phyloP scores from a whole-genome alignment of 371 early-diverging fungal species.

The Mortierella sp. region DNA sequence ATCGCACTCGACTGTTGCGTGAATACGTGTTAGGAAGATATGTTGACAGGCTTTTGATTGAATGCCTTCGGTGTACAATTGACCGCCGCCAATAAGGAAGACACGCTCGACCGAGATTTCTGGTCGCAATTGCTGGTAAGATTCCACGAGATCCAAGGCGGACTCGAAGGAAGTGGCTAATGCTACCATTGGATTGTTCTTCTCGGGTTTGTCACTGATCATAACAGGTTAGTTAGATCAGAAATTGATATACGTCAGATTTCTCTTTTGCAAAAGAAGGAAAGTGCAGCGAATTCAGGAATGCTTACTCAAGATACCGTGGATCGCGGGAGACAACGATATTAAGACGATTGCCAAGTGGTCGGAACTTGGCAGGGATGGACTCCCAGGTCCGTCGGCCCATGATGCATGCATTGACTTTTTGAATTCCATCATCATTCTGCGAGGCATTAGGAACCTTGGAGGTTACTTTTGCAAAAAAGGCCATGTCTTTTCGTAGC shows the following conservation, averaged over 20 bases:
- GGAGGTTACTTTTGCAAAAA: conserved; percentile 81
- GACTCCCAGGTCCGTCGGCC: conserved; percentile 93
- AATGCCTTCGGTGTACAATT: conserved; percentile 16
- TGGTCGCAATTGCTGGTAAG: background rate
- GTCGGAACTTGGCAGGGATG: conserved; percentile 81
- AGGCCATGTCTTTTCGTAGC: conserved; percentile 85
- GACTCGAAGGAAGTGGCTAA: conserved; percentile 63
- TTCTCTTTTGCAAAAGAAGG: no score
- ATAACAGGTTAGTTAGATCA: conserved; percentile 28
- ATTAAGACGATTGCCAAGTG: conserved; percentile 81
- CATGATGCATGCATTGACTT: conserved; percentile 86
- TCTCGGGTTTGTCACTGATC: conserved; percentile 38
- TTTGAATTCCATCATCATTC: conserved; percentile 1
- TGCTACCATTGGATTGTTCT: conserved; percentile 35
- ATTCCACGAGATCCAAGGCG: conserved; percentile 56
- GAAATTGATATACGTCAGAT: no score
- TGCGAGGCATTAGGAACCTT: conserved; percentile 25
- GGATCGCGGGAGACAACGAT: conserved; percentile 82
- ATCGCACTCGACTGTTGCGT: conserved; percentile 67
- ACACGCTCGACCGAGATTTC: conserved; percentile 8
- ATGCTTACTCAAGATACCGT: conserved; percentile 64
- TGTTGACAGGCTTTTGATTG: conserved; percentile 61
- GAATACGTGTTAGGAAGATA: conserved; percentile 73
- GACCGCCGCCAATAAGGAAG: conserved; percentile 27
- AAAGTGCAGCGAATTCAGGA: no score